These are phyloP conservation scores for Phytophthora melonis DNA, from an alignment of 352 stramenopile species.

Conservation along the genomic window DNA sequence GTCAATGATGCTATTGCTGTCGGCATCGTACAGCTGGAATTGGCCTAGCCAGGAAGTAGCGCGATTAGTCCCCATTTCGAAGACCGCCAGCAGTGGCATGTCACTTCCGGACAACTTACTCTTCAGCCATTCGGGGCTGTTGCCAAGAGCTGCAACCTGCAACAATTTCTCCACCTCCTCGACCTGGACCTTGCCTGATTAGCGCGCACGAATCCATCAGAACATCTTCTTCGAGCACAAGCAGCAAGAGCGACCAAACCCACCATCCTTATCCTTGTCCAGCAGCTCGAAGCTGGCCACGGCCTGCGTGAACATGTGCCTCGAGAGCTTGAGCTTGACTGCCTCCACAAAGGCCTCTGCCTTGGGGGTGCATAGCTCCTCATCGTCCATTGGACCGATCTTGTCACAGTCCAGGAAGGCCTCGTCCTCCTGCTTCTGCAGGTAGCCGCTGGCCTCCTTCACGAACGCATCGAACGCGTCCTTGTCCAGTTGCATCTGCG, in stretches of 20 bases:
- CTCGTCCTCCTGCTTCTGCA: constrained; percentile 55
- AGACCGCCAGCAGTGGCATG: constrained; percentile 4
- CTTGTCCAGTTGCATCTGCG: constrained; percentile 47
- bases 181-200: constrained; percentile 50
- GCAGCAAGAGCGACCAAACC: not conserved
- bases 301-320: constrained; percentile 62
- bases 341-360: constrained; percentile 59
- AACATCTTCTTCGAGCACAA: not conserved
- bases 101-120: constrained; percentile 33
- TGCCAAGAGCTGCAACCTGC: constrained; percentile 44
- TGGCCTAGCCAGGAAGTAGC: constrained; percentile 45
- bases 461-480: constrained; percentile 59
- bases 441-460: constrained; percentile 49
- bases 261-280: constrained; percentile 76
- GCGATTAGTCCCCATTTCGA: constrained; percentile 18
- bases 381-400: constrained; percentile 51
- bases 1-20: constrained; percentile 61
- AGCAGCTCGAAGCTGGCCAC: constrained; percentile 58
- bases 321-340: constrained; percentile 67
- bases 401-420: constrained; percentile 46
- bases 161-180: constrained; percentile 58
- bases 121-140: constrained; percentile 54
- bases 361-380: constrained; percentile 27
- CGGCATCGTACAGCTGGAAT: constrained; percentile 67
- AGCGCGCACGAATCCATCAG: not conserved